Percentiles rank a stretch among this genome's conserved stretches.
Conservation (phyloP, 768 basidiomycete species). For the Inosperma sp. region DNA sequence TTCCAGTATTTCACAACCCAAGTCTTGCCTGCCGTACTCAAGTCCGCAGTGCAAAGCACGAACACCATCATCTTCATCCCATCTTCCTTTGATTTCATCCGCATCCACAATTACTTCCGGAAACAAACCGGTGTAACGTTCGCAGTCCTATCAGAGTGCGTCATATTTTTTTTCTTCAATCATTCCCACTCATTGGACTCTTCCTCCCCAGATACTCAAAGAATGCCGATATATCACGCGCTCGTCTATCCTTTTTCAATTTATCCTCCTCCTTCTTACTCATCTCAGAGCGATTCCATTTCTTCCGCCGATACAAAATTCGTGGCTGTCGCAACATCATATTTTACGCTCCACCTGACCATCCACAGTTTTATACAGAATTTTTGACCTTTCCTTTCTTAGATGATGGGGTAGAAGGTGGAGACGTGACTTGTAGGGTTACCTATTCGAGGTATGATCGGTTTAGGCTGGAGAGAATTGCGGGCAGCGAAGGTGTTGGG, state of each 20-base stretch:
- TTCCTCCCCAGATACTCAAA: slow-evolving; percentile 67
- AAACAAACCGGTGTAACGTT: slow-evolving; percentile 68
- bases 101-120: slow-evolving; percentile 81
- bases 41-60: slow-evolving; percentile 89
- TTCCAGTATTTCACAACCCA: slow-evolving; percentile 83
- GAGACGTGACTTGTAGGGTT: slow-evolving; percentile 78
- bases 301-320: slow-evolving; percentile 93
- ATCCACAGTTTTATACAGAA: slow-evolving; percentile 90
- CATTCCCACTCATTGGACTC: slow-evolving; percentile 4
- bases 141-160: slow-evolving; percentile 86
- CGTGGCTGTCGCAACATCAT: slow-evolving; percentile 89
- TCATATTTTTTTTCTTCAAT: neutral
- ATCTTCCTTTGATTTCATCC: slow-evolving; percentile 94
- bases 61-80: slow-evolving; percentile 89
- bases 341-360: slow-evolving; percentile 90
- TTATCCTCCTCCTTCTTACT: slow-evolving; percentile 84
- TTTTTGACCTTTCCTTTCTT: slow-evolving; percentile 87
- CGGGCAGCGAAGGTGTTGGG: slow-evolving; percentile 46
- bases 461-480: slow-evolving; percentile 83
- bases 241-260: slow-evolving; percentile 87
- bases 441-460: slow-evolving; percentile 88
- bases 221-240: slow-evolving; percentile 91
- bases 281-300: slow-evolving; percentile 95
- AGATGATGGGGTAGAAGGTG: slow-evolving; percentile 79
- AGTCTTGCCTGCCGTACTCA: slow-evolving; percentile 77